These are phyloP conservation scores for Jamesozyma hellenica DNA, from an alignment of 805 yeast species.

Conservation along the genomic window DNA sequence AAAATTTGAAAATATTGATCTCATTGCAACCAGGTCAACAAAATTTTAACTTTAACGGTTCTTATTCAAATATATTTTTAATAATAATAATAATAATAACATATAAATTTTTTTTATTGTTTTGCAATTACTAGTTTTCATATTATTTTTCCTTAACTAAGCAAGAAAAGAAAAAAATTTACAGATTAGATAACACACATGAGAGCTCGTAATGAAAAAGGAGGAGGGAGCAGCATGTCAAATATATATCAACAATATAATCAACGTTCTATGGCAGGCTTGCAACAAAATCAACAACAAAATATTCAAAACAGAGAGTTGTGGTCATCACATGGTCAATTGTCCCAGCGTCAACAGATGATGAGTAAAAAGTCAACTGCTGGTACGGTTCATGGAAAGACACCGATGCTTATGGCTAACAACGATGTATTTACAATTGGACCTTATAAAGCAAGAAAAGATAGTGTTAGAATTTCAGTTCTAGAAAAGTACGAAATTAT, in stretches of 20 bases:
- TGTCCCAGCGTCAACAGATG: slow-evolving; percentile 5
- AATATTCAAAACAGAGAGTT: slow-evolving; percentile 8
- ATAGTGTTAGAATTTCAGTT: slow-evolving; percentile 58
- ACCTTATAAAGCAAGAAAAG: slow-evolving; percentile 55
- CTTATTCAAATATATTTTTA: no score
- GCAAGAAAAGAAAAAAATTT: not conserved
- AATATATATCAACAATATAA: not conserved
- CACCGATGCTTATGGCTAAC: slow-evolving; percentile 45
- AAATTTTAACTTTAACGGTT: no score
- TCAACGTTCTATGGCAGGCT: not conserved
- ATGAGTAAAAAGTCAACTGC: slow-evolving; percentile 6
- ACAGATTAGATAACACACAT: not conserved
- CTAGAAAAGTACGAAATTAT: slow-evolving; percentile 76
- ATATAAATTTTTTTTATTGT: no score
- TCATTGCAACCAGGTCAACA: no score
- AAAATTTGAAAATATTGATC: no score
- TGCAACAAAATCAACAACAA: slow-evolving; percentile 8
- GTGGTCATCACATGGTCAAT: slow-evolving; percentile 10
- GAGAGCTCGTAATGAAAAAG: not conserved
- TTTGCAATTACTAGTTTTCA: not conserved
- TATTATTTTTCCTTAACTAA: not conserved
- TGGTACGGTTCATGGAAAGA: slow-evolving; percentile 20
- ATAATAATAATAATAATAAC: no score
- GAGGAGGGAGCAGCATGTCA: not conserved
- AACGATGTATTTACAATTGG: slow-evolving; percentile 45